phyloP scores from a whole-genome alignment of 148 eudicot species.

The Rhododendron ferrugineum region DNA sequence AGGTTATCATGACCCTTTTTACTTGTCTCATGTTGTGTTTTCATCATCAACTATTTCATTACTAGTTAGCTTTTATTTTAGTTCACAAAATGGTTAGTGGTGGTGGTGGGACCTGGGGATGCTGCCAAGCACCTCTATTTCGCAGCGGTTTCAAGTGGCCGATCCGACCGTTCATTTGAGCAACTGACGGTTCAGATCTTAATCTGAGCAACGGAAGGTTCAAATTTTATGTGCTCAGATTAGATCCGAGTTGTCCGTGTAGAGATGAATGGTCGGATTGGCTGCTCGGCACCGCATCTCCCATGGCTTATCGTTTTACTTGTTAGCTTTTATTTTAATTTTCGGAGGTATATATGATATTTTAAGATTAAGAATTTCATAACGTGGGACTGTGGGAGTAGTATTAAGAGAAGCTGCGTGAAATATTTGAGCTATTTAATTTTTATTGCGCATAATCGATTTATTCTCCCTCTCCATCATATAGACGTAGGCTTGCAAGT shows the following conservation, averaged over 20 bases:
- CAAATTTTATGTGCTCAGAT: too few relatives aligned
- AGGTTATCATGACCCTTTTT: not conserved
- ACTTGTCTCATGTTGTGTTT: not conserved
- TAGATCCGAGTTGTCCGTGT: too few relatives aligned
- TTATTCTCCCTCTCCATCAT: not conserved
- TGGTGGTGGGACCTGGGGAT: not conserved
- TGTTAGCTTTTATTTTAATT: not conserved
- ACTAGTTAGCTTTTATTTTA: not conserved
- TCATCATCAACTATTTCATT: not conserved
- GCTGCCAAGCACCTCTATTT: too few relatives aligned
- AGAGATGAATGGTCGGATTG: too few relatives aligned
- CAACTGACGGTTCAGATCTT: too few relatives aligned
- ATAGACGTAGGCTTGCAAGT: not conserved
- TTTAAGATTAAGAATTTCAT: not conserved
- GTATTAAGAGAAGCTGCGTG: not conserved
- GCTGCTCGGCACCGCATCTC: too few relatives aligned
- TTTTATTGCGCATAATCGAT: not conserved
- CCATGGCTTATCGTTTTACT: not conserved
- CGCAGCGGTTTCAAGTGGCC: too few relatives aligned
- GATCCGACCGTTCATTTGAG: too few relatives aligned
- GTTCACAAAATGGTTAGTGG: not conserved
- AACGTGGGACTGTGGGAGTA: not conserved
- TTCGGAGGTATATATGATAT: not conserved
- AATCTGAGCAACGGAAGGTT: too few relatives aligned
- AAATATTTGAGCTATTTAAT: not conserved